Conservation (phyloP, 768 basidiomycete species). For the Suillus hirtellus region DNA sequence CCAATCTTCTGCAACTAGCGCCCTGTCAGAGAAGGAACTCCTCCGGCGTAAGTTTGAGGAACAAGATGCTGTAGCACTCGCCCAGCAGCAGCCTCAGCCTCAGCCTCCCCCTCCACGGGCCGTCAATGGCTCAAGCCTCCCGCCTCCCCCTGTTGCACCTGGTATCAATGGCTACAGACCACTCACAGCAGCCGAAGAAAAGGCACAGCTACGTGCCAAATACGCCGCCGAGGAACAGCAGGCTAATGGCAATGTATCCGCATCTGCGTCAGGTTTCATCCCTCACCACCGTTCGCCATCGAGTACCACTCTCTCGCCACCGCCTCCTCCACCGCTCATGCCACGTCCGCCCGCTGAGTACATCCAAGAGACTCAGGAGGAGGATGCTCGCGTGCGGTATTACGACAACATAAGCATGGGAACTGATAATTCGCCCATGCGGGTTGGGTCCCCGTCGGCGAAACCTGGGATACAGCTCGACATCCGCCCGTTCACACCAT, state of each 20-base stretch:
- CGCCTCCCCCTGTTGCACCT: constrained; percentile 33
- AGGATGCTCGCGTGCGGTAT: constrained; percentile 57
- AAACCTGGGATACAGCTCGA: constrained; percentile 29
- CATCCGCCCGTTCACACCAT: constrained; percentile 50
- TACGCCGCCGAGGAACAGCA: constrained; percentile 57
- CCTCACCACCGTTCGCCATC: constrained; percentile 15
- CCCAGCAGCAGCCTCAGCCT: constrained; percentile 22
- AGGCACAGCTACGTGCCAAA: constrained; percentile 64
- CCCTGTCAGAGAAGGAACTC: constrained; percentile 55
- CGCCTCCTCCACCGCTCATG: constrained; percentile 67
- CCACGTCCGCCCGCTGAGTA: constrained; percentile 80
- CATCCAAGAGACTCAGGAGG: constrained; percentile 79
- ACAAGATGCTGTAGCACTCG: constrained; percentile 45
- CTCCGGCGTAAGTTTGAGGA: constrained; percentile 57
- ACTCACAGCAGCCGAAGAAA: constrained; percentile 78
- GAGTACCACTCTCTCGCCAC: constrained; percentile 19
- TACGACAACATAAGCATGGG: constrained; percentile 25
- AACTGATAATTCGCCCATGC: constrained; percentile 32
- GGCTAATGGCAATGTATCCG: constrained; percentile 18
- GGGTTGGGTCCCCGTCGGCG: constrained; percentile 18
- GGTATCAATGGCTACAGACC: constrained; percentile 27
- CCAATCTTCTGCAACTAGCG: constrained; percentile 26
- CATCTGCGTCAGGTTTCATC: constrained; percentile 22
- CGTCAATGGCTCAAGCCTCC: constrained; percentile 29
- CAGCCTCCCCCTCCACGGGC: constrained; percentile 27